Evolutionary conservation across 495 filamentous ascomycete genomes (phyloP), one percentile per base, ranked within the genome.

Genomic region (Elaphomyces granulatus): DNA sequence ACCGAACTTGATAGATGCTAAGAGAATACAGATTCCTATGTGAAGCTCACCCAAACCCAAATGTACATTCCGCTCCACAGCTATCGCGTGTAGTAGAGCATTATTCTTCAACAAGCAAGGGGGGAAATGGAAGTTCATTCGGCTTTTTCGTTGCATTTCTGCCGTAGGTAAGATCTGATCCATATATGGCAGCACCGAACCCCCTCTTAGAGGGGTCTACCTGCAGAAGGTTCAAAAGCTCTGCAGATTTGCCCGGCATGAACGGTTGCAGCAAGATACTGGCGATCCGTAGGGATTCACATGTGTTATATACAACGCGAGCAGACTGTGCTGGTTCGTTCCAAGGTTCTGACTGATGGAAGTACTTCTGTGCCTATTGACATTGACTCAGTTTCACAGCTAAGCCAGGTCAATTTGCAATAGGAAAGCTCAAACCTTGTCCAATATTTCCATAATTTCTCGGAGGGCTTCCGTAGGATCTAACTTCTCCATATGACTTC

Each of bases 211-310:
- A 47, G 31, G 52, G 43, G 38, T 61, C 48, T 14, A 96, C 86
- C 8, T 81, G 77, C 3, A 98, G 62, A 48, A 72, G 69, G 51
- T 94, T 82, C 8, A 96, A 68, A 34, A 96, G 50, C 47, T 78
- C 66, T 23, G 60, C 54, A 34, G 82, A 68, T 56, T 88, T 94
- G n/a, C 58, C 66, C 2, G 90, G 90, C 70, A 96, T 87, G 51
- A 81, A 87, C 2, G 90, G 87, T 56, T 94, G 88, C 20, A 98
- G 62, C 26, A 96, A 61, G 40, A 96, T 94, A 7, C 78, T 85
- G 2, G 63, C 59, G 23, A 95, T 72, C 15, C 90, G 78, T 32
- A 95, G 53, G n/a, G 77, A 72, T 54, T 98, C 90, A 1, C 76
- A 74, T 37, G 68, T 65, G 23, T 81, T 66, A 53, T 73, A 94